These are phyloP conservation scores for Aspergillus aculeatinus DNA, from an alignment of 2,329 filamentous ascomycete genomes.

Conservation along the genomic window DNA sequence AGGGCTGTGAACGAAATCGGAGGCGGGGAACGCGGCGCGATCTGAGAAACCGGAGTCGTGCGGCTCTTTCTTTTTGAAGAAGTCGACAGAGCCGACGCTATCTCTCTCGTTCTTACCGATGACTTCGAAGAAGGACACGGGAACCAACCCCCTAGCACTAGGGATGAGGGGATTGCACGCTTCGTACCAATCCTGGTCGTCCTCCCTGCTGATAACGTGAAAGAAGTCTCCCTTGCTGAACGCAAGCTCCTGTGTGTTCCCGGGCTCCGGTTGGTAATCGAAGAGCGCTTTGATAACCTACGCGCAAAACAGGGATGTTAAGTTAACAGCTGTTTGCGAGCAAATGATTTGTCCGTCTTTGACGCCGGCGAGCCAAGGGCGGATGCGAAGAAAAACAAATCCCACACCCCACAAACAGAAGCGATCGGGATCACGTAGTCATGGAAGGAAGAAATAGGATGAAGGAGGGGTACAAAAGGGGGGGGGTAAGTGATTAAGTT, in stretches of 20 bases:
- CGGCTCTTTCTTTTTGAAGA: conserved; percentile 58
- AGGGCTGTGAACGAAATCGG: conserved; percentile 28
- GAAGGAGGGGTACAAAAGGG: conserved; percentile 5
- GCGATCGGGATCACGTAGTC: not conserved
- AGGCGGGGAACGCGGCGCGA: conserved; percentile 37
- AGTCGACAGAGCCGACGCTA: conserved; percentile 67
- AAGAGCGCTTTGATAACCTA: conserved; percentile 97
- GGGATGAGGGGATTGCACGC: conserved; percentile 88
- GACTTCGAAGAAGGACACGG: conserved; percentile 88
- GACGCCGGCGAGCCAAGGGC: conserved; percentile 1
- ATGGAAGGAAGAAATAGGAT: conserved; percentile 6
- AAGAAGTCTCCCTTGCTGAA: conserved; percentile 97
- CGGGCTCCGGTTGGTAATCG: conserved; percentile 77
- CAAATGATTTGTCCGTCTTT: conserved; percentile 11
- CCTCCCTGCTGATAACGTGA: conserved; percentile 93
- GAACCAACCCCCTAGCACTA: conserved; percentile 84
- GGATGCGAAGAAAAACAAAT: conserved; percentile 5
- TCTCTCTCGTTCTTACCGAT: conserved; percentile 90
- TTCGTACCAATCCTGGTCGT: conserved; percentile 96
- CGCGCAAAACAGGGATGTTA: conserved; percentile 20
- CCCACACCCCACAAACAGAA: not conserved
- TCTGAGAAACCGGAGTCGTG: conserved; percentile 90
- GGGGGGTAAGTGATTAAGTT: not conserved
- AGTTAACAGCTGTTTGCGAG: conserved; percentile 19
- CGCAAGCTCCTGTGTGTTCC: conserved; percentile 70